phyloP scores from a whole-genome alignment of 768 basidiomycete species.

The Termitomyces sp. region DNA sequence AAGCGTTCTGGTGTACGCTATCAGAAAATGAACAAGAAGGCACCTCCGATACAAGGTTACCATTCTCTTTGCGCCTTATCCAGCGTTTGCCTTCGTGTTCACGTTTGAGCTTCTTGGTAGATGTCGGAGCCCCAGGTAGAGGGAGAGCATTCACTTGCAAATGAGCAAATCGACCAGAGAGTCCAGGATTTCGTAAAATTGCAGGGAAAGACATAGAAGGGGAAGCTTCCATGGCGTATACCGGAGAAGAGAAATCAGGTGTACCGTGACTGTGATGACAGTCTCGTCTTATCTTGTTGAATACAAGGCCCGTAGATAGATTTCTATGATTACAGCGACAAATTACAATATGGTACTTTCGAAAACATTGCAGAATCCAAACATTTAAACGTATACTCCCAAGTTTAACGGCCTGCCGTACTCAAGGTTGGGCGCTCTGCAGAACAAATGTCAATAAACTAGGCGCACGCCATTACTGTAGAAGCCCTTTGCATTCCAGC shows the following conservation, averaged over 20 bases:
- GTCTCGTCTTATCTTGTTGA: conserved; percentile 9
- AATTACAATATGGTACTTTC: neutral
- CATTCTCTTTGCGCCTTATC: conserved; percentile 74
- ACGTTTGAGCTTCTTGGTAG: conserved; percentile 40
- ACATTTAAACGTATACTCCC: neutral
- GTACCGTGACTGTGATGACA: neutral
- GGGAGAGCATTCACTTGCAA: conserved; percentile 29
- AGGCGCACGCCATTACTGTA: neutral
- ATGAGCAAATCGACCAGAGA: conserved; percentile 52
- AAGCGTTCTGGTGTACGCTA: conserved; percentile 52
- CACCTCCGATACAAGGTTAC: conserved; percentile 33
- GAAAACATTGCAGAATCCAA: neutral
- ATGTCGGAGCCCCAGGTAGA: conserved; percentile 13
- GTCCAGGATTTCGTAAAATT: conserved; percentile 56
- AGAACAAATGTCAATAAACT: neutral
- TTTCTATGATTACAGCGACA: neutral
- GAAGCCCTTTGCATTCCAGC: conserved; percentile 10
- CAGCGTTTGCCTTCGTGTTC: conserved; percentile 77
- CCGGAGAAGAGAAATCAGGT: neutral
- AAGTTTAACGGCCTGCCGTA: neutral
- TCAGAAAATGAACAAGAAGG: neutral
- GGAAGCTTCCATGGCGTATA: conserved; percentile 22
- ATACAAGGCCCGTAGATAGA: neutral
- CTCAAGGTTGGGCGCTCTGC: neutral
- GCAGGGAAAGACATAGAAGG: conserved; percentile 71